Base-by-base conservation (phyloP, 805 yeast genomes). In the Candida xiaguanensis region DNA sequence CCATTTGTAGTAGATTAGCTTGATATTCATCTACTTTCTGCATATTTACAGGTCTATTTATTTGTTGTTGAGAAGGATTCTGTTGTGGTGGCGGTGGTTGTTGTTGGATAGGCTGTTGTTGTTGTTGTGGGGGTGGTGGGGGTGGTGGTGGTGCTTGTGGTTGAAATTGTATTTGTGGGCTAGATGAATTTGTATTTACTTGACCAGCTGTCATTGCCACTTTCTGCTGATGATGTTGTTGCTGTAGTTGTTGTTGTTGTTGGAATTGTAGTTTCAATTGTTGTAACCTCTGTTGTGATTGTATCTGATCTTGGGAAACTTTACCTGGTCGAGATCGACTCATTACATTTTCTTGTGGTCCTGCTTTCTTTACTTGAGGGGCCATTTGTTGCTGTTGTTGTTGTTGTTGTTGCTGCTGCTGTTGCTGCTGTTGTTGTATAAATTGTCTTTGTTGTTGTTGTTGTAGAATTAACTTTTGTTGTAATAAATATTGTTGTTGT, bases 21-120 rank as follows among this genome's bases (percentile, higher is more conserved):
- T 56, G 59, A 40, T 53, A 53, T 15, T 56, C 59, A 28, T 41
- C 48, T 14, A 53, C 44, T 8, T 51, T 49, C 32, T 52, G 51
- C 13, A 38, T 40, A 27, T 33, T 43, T 9, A 20, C n/a, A n/a
- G n/a, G n/a, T n/a, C n/a, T n/a, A n/a, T n/a, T n/a, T n/a, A n/a
- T n/a, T 5, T 3, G n/a, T 24, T 15, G 16, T 19, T 17, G n/a
- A n/a, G n/a, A n/a, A n/a, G n/a, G n/a, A n/a, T n/a, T n/a, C n/a
- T n/a, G n/a, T n/a, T n/a, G n/a, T 16, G 47, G 49, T 29, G 45
- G 41, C 8, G 34, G 31, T 26, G 47, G 51, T 19, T 39, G 39
- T 24, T 44, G 17, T 36, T 34, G 13, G 42, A 18, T n/a, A 28
- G 15, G 11, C n/a, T 12, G 31, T 23, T 9, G 13, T 14, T 4